Conservation (phyloP, 495 filamentous ascomycete species). For the Penicillium ochrochloron region DNA sequence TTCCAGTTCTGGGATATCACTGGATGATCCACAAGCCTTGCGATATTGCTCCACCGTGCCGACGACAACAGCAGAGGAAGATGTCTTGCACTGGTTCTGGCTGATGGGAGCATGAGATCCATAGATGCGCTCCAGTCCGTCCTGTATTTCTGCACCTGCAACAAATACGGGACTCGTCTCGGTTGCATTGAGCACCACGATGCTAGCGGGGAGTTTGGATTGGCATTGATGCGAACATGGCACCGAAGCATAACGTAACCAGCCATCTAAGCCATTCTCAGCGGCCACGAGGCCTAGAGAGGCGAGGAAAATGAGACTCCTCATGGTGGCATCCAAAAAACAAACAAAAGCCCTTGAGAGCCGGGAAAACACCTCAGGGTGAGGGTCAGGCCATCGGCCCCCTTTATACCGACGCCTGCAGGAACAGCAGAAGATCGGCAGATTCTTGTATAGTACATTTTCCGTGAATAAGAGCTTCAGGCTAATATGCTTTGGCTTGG, state of each 20-base stretch:
- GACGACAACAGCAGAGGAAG: conserved; percentile 52
- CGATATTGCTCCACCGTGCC: conserved; percentile 61
- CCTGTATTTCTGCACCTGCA: conserved; percentile 62
- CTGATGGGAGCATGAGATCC: conserved; percentile 46
- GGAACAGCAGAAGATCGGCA: conserved; percentile 10
- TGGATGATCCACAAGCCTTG: conserved; percentile 36
- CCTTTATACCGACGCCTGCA: conserved; percentile 11
- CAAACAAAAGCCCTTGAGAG: background rate
- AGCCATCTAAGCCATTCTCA: conserved; percentile 63
- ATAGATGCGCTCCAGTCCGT: conserved; percentile 60
- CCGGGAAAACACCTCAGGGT: background rate
- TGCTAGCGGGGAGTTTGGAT: conserved; percentile 47
- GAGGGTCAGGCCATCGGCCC: background rate
- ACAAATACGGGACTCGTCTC: conserved; percentile 58
- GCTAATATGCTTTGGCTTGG: conserved; percentile 17
- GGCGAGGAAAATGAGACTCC: conserved; percentile 18
- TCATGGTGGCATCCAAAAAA: conserved; percentile 11
- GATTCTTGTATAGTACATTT: conserved; percentile 11
- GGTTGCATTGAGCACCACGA: conserved; percentile 60
- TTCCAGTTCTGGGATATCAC: conserved; percentile 48
- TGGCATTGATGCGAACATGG: conserved; percentile 43
- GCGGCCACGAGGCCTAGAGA: conserved; percentile 25
- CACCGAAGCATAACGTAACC: conserved; percentile 67
- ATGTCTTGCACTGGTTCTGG: conserved; percentile 28
- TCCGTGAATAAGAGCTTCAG: conserved; percentile 15